Evolutionary conservation across 768 basidiomycete species (phyloP), one percentile per base, ranked within the genome.

Genomic region (Erythrobasidium yunnanense): DNA sequence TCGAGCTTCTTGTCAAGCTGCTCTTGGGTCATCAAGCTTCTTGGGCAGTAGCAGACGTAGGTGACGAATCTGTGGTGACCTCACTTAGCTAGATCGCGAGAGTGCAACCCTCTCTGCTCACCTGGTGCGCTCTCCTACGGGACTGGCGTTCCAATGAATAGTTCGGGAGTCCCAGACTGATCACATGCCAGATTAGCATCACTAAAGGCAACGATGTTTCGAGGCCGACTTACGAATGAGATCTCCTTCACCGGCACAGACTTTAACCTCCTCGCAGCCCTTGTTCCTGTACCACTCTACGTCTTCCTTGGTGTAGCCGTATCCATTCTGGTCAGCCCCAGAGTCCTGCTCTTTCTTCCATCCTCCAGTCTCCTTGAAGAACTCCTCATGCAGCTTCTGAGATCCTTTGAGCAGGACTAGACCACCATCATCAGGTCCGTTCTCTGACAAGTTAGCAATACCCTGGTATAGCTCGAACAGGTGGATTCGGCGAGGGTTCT

Each of bases 341-440:
- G 50, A 11, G 27, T 52, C 50, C 29, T 52, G 50, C 29, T 52
- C 22, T 15, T 20, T 13, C 22, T 30, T 52, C 11, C 7, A 8
- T 20, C 50, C 50, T 15, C 50, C 50, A 23, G 20, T 22, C 25
- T 68, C 55, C 27, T 72, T 65, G 47, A 67, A 67, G 56, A 70
- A 72, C 34, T 71, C 69, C n/a, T 72, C 55, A 57, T 62, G 68
- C 25, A 70, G 49, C 29, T 34, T 32, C 52, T 63, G 63, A 0
- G 56, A 60, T 1, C 70, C 70, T 35, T 66, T 66, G 8, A 69
- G 30, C 8, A 74, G 69, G 47, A 72, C 29, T 5, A 75, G 52
- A 0, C 74, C 74, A n/a, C 74, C 74, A 53, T 75, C 74, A 8
- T 74, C 51, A 11, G 69, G 69, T 18, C 73, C 74, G 47, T 70